Base-by-base conservation (phyloP, 2,329 filamentous ascomycete species). In the Sclerotinia minor region DNA sequence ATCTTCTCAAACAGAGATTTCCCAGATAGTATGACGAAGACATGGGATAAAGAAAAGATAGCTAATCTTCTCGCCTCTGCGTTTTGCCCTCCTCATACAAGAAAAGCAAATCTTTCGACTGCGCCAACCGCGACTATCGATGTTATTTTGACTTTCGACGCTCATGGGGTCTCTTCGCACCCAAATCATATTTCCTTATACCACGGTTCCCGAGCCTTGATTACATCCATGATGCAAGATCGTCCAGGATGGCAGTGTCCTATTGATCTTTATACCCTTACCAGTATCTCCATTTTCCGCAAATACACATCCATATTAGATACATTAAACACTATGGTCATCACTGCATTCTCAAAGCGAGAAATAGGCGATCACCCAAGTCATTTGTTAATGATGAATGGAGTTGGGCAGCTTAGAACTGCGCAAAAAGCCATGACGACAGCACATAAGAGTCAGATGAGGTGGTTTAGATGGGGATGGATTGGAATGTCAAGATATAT, bases 391-490 rank as follows among this genome's bases (percentile, higher is more conserved):
- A 93, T 90, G 75, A 82, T 94, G 69, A 96, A 85, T 79, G 84
- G 85, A 11, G 82, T 92, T 21, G 77, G 79, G 5, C 83, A 84
- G 67, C 87, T 89, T 71, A 83, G 89, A 71, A 85, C 83, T 41
- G 94, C 92, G 9, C 90, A 94, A 81, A 84, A 82, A 66, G 94
- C 95, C 44, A 99, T 99, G 95, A 93, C 91, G 1, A 84, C 85
- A 66, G 94, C 92, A 38, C 95, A 99, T 81, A 83, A 88, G 80
- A 97, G 93, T 79, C 95, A 99, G 84, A 99, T 99, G 95, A 87
- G 92, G 49, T 99, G 95, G 95, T 99, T 98, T 77, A 87, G 95
- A 9, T 98, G 93, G 86, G 92, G 93, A 3, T 99, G 94, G 93
- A 97, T 99, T 76, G 84, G 87, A 0, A 78, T 97, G 68, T 95